Base-by-base conservation (phyloP, 305 asterid species). In the Andrographis paniculata region DNA sequence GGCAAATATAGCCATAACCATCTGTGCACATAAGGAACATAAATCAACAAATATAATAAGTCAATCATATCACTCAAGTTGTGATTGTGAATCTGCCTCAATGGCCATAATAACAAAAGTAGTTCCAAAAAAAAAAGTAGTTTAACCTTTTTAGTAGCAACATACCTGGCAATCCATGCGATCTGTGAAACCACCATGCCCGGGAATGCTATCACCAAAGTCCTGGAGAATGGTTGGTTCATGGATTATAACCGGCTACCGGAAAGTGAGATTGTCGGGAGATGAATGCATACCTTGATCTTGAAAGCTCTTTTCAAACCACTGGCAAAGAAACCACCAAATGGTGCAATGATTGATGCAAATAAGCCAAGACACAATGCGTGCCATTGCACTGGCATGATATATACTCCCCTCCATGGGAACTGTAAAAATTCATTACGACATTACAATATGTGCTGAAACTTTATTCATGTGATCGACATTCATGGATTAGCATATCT, bases 321-420 rank as follows among this genome's bases (percentile, higher is more conserved):
- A 67, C 97, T 88, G 6, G 95, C 97, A 17, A 88, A 88, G 61
- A 84, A 88, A 14, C 97, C 97, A 63, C 97, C 97, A 56, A 88
- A 88, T 11, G 97, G 97, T 43, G 95, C 95, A 11, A 88, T 84
- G 21, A 81, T 75, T 36, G 97, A 88, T 55, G 97, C 84, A 54
- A 88, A 88, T 50, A 88, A 65, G 30, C 97, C 95, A 35, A 81
- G 71, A 61, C 70, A 61, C 46, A 81, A 20, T 7, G 94, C 86
- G 56, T 88, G 97, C 82, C 84, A 88, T 62, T 88, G 97, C 56
- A 84, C 87, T 0, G 95, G 94, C 38, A 71, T 49, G 15, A 84
- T 60, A 1, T 62, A 49, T 56, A 75, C 50, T 57, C 87, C 87
- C 54, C 63, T 84, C 92, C 84, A 75, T 10, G 94, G 84, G 13